Evolutionary conservation across 2,329 filamentous ascomycete genomes (phyloP).

Genomic region (Colletotrichum somersetense): DNA sequence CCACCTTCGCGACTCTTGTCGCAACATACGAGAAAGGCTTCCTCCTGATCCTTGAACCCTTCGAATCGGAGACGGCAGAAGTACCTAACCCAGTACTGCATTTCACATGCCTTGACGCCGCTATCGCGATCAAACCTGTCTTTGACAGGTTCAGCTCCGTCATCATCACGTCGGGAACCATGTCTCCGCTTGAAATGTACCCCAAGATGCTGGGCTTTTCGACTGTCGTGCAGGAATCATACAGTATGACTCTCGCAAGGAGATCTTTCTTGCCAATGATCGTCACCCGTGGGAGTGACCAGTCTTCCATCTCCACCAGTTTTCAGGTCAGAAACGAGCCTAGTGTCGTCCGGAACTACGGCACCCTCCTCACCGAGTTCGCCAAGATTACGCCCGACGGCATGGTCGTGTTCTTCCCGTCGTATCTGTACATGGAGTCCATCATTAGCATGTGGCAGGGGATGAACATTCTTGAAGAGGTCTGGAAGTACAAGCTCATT

Average conservation of each 20-base stretch:
- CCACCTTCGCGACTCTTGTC: slow-evolving; percentile 94
- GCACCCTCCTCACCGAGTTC: slow-evolving; percentile 92
- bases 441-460: slow-evolving; percentile 99
- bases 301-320: slow-evolving; percentile 90
- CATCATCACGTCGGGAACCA: slow-evolving; percentile 97
- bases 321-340: slow-evolving; percentile 97
- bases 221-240: slow-evolving; percentile 95
- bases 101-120: slow-evolving; percentile 95
- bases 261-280: slow-evolving; percentile 98
- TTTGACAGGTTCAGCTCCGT: slow-evolving; percentile 98
- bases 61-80: slow-evolving; percentile 93
- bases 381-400: slow-evolving; percentile 96
- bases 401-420: slow-evolving; percentile 99
- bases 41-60: slow-evolving; percentile 95
- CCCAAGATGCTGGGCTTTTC: slow-evolving; percentile 97
- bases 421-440: slow-evolving; percentile 98
- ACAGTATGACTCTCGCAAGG: slow-evolving; percentile 94
- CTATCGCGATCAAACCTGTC: slow-evolving; percentile 97
- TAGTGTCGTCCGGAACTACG: slow-evolving; percentile 97
- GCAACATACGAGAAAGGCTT: slow-evolving; percentile 98
- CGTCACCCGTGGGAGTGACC: slow-evolving; percentile 93
- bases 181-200: slow-evolving; percentile 98
- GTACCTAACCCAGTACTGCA: slow-evolving; percentile 98
- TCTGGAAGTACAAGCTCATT: slow-evolving; percentile 99
- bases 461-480: slow-evolving; percentile 96